Percentiles rank a stretch among this genome's conserved stretches.
Conservation (phyloP, 2,329 filamentous ascomycete genomes). For the Lithohypha guttulata region DNA sequence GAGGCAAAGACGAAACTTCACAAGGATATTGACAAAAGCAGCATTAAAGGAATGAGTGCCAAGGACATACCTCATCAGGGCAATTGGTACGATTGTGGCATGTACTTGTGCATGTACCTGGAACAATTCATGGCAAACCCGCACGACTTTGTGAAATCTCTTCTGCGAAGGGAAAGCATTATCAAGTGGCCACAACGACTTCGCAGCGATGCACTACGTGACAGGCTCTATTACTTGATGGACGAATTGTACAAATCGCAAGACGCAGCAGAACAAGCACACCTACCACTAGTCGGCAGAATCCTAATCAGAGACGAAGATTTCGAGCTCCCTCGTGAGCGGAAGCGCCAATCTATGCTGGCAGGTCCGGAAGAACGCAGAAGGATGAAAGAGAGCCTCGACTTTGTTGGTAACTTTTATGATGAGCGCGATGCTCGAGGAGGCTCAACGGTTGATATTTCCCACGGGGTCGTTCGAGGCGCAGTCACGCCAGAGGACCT, state of each 20-base stretch:
- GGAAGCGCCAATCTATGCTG: no score
- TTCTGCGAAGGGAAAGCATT: conserved; percentile 53
- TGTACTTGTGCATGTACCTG: conserved; percentile 77
- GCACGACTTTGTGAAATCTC: conserved; percentile 53
- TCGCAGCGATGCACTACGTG: conserved; percentile 16
- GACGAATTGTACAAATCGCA: conserved; percentile 20
- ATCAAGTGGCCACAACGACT: conserved; percentile 19
- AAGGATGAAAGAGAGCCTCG: background rate
- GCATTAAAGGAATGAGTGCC: conserved; percentile 56
- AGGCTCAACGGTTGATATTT: no score
- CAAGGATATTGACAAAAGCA: conserved; percentile 29
- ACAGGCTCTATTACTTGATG: conserved; percentile 17
- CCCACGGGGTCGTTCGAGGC: no score
- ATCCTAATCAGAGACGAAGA: conserved; percentile 16
- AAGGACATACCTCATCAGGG: conserved; percentile 65
- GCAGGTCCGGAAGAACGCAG: background rate
- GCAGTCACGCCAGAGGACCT: no score
- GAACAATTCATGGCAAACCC: conserved; percentile 70
- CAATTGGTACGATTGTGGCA: conserved; percentile 81
- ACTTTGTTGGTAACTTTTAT: background rate
- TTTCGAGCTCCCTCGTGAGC: no score
- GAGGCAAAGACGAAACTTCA: conserved; percentile 58
- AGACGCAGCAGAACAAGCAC: conserved; percentile 24
- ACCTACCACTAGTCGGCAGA: conserved; percentile 15
- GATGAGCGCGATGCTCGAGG: no score